Percentiles rank a stretch among this genome's conserved stretches.
Conservation (phyloP, 2,329 filamentous ascomycete species). For the Diplodia mutila region DNA sequence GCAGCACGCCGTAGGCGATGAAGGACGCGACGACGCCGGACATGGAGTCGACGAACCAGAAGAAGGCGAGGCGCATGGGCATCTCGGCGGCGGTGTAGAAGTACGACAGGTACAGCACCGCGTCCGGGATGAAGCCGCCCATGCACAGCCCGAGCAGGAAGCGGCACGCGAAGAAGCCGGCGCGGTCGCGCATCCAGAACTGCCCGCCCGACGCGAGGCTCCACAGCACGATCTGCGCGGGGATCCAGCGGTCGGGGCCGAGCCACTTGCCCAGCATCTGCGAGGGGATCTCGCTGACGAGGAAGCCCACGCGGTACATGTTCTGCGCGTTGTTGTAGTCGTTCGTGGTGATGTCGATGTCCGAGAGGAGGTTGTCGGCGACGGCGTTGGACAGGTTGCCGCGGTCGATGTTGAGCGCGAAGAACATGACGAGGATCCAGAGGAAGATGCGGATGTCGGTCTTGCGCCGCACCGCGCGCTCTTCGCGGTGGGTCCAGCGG, state of each 20-base stretch:
- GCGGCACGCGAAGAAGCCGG: slow-evolving; percentile 41
- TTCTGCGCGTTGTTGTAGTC: slow-evolving; percentile 47
- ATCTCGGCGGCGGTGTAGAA: slow-evolving; percentile 65
- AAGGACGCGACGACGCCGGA: slow-evolving; percentile 48
- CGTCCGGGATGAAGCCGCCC: slow-evolving; percentile 64
- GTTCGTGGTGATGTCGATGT: slow-evolving; percentile 41
- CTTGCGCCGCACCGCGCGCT: slow-evolving; percentile 58
- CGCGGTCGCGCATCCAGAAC: slow-evolving; percentile 7
- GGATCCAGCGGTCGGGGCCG: slow-evolving; percentile 54
- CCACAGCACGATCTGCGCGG: slow-evolving; percentile 64
- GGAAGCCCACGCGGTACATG: slow-evolving; percentile 81
- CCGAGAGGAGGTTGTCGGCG: slow-evolving; percentile 40
- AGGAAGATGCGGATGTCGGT: slow-evolving; percentile 56
- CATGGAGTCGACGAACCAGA: slow-evolving; percentile 69
- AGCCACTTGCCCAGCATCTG: slow-evolving; percentile 53
- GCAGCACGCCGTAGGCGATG: slow-evolving; percentile 62
- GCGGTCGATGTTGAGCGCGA: slow-evolving; percentile 57
- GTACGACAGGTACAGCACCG: slow-evolving; percentile 66
- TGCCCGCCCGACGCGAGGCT: slow-evolving; percentile 63
- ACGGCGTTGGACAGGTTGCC: slow-evolving; percentile 49
- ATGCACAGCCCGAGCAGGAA: slow-evolving; percentile 56
- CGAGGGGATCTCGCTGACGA: slow-evolving; percentile 51
- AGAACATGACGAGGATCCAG: slow-evolving; percentile 60
- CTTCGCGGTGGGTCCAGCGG: slow-evolving; percentile 61
- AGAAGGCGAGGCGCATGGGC: slow-evolving; percentile 66